A percentile compares a stretch with the other conserved stretches of the same genome.
Conservation (phyloP, 129 eudicot genomes). For the Silybum marianum region DNA sequence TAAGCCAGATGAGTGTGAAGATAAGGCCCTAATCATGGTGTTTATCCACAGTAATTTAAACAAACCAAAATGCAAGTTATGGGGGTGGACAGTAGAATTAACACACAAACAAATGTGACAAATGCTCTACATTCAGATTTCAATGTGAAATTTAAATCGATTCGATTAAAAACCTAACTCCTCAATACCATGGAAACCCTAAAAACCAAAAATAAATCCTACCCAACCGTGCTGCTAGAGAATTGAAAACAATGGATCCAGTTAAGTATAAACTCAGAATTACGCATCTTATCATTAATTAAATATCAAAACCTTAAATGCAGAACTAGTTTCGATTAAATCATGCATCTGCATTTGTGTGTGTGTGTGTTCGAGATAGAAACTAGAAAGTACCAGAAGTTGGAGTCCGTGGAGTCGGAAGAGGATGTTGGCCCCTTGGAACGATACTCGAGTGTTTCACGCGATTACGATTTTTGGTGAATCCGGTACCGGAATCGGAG, state of each 20-base stretch:
- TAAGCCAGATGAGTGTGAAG: background rate
- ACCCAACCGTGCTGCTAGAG: too few relatives aligned
- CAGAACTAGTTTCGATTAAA: background rate
- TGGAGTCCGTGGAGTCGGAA: constrained; percentile 19
- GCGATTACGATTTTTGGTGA: constrained; percentile 28
- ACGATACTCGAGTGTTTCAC: background rate
- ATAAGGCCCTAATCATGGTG: background rate
- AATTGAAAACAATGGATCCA: too few relatives aligned
- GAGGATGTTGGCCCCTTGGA: background rate
- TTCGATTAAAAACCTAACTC: background rate
- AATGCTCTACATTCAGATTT: constrained; percentile 5
- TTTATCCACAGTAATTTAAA: background rate
- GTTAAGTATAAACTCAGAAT: background rate
- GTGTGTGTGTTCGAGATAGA: constrained; percentile 1
- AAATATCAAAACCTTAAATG: background rate
- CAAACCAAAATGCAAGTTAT: background rate
- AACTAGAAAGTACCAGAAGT: constrained; percentile 22
- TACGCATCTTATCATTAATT: background rate
- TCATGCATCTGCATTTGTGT: background rate
- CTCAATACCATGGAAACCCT: background rate
- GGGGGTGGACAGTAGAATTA: background rate
- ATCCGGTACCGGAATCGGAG: constrained; percentile 40
- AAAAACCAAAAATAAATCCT: background rate
- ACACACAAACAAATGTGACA: background rate
- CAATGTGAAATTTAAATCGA: background rate